Evolutionary conservation across 2,329 filamentous ascomycete genomes (phyloP).

Genomic region (Sclerotinia minor): DNA sequence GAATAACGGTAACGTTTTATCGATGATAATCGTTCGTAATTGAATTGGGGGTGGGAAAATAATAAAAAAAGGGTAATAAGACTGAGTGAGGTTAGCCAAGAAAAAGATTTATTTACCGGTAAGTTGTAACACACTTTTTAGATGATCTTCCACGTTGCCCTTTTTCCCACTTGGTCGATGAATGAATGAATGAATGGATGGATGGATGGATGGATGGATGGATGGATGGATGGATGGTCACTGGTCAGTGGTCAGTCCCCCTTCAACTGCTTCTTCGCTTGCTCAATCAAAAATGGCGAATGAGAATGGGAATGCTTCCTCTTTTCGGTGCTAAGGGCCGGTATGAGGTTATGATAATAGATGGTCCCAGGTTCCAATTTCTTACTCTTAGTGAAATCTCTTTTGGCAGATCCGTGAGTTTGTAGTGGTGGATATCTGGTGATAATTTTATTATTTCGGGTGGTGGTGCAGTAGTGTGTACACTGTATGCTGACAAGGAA

Average conservation of each 20-base stretch:
- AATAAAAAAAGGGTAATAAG: too few relatives aligned
- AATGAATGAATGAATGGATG: not conserved
- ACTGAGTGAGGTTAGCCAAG: not conserved
- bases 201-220: too few relatives aligned
- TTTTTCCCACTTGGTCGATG: not conserved
- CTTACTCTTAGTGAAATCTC: slow-evolving; percentile 3
- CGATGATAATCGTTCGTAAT: not conserved
- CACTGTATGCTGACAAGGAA: not conserved
- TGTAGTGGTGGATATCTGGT: slow-evolving; percentile 11
- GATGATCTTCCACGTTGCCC: not conserved
- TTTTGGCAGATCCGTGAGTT: slow-evolving; percentile 13
- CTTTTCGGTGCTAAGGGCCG: slow-evolving; percentile 1
- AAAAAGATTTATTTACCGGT: not conserved
- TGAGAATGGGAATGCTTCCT: slow-evolving; percentile 8
- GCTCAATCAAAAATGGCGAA: not conserved
- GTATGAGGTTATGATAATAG: not conserved
- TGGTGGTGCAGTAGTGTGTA: slow-evolving; percentile 12
- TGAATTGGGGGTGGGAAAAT: too few relatives aligned
- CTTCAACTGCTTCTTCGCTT: too few relatives aligned
- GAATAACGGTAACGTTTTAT: not conserved
- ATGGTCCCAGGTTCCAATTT: not conserved
- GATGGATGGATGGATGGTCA: too few relatives aligned
- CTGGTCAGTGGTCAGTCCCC: too few relatives aligned
- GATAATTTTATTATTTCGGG: slow-evolving; percentile 13
- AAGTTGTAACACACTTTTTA: too few relatives aligned